Evolutionary conservation across 1,139 yeast species (phyloP).

Genomic region (Yamadazyma friedrichii): DNA sequence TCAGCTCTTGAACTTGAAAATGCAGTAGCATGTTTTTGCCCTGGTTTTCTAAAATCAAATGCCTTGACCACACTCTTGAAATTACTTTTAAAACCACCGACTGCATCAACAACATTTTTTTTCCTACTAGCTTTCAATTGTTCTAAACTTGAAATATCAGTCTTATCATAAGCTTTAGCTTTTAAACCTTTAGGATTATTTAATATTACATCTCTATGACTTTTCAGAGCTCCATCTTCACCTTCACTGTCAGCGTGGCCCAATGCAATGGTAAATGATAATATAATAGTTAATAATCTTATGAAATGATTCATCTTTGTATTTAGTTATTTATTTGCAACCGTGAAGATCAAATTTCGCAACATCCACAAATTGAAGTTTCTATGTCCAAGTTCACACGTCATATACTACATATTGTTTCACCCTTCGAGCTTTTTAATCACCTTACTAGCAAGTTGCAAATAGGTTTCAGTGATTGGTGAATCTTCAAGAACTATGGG

Average conservation of each 20-base stretch:
- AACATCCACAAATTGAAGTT: too few species aligned
- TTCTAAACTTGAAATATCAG: not conserved
- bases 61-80: slow-evolving; percentile 7
- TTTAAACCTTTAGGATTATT: not conserved
- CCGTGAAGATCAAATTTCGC: too few species aligned
- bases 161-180: not conserved
- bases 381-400: too few species aligned
- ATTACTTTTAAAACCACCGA: slow-evolving; percentile 5
- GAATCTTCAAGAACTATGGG: slow-evolving; percentile 56
- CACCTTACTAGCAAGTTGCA: slow-evolving; percentile 40
- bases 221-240: too few species aligned
- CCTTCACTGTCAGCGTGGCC: too few species aligned
- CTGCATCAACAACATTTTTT: slow-evolving; percentile 7
- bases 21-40: not conserved
- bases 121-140: not conserved
- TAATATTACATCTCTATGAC: not conserved
- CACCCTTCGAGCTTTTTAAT: not conserved
- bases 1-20: not conserved
- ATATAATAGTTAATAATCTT: too few species aligned
- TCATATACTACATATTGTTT: too few species aligned
- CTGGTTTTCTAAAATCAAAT: slow-evolving; percentile 4
- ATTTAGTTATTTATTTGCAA: too few species aligned
- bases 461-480: slow-evolving; percentile 35
- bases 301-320: too few species aligned
- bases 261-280: too few species aligned